These are phyloP conservation scores for Cucumis sativus DNA, from an alignment of 306 rosid species.

Conservation along the genomic window Cucumber_9930_V3 NC_026657.2:28637501-28638000, in stretches of 20 bases:
- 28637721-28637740: not conserved
- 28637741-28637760: not conserved
- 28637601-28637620: constrained; percentile 66
- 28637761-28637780: not conserved
- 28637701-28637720: not conserved
- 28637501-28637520: not conserved
- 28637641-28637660: constrained; percentile 74
- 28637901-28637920: not conserved
- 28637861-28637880: not conserved
- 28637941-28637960: not conserved
- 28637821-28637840: not conserved
- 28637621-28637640: constrained; percentile 70
- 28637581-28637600: constrained; percentile 75
- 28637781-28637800: not conserved
- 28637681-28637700: not conserved
- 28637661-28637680: constrained; percentile 5
- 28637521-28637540: not conserved
- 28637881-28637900: not conserved
- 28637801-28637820: not conserved
- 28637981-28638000: too few relatives aligned
- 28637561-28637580: constrained; percentile 21
- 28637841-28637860: not conserved
- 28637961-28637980: too few relatives aligned
- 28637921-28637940: not conserved
- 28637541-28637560: constrained; percentile 22